phyloP scores from a whole-genome alignment of 2,329 filamentous ascomycete species.

The Xylaria polymorpha region DNA sequence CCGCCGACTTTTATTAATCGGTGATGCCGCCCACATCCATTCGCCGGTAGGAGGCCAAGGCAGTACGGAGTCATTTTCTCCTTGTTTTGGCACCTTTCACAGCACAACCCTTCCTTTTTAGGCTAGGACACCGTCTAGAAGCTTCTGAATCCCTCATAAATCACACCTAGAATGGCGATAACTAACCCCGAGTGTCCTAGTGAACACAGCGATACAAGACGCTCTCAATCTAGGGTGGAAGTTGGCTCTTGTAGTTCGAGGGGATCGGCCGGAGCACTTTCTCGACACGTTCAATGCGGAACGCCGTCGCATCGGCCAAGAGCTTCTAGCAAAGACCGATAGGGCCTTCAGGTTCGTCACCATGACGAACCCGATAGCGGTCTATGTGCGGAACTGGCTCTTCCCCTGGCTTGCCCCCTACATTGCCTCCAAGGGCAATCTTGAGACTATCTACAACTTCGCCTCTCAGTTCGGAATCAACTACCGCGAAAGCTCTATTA shows the following conservation, averaged over 20 bases:
- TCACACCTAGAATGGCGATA: no score
- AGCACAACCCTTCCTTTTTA: no score
- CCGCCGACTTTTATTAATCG: constrained; percentile 21
- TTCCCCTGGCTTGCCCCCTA: constrained; percentile 16
- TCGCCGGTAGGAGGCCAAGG: constrained; percentile 78
- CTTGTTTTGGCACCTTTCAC: no score
- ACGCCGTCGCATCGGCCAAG: constrained; percentile 21
- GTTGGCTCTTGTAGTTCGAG: constrained; percentile 45
- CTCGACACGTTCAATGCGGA: constrained; percentile 29
- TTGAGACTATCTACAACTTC: constrained; percentile 15
- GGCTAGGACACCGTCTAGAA: no score
- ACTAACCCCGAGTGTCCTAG: no score
- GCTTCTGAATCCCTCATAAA: no score
- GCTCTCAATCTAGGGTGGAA: constrained; percentile 70
- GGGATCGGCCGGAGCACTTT: constrained; percentile 6
- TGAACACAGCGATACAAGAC: constrained; percentile 72
- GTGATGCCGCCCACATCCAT: constrained; percentile 76
- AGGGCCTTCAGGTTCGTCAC: constrained; percentile 15
- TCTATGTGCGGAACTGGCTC: constrained; percentile 7
- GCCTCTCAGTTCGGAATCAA: constrained; percentile 25
- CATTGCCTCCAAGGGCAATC: not conserved
- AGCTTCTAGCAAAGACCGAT: constrained; percentile 16
- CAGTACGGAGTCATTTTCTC: constrained; percentile 38
- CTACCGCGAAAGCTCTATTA: constrained; percentile 20
- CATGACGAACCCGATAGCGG: constrained; percentile 13